A percentile compares a stretch with the other conserved stretches of the same genome.
Evolutionary conservation across 2,329 filamentous ascomycete genomes (phyloP).

Genomic region (Alternaria brassicae): DNA sequence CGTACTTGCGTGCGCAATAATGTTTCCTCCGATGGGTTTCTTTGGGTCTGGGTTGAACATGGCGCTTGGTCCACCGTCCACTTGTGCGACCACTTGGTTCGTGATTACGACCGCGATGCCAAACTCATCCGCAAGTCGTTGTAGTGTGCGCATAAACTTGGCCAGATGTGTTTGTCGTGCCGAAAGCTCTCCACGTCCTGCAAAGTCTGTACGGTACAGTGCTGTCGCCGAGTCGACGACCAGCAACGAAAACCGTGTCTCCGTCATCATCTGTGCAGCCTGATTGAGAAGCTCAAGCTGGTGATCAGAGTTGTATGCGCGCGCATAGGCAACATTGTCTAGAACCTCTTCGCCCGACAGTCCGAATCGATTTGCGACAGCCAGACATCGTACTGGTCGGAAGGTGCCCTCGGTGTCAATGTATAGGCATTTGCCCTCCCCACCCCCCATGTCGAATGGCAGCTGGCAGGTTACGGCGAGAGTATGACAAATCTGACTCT

Average conservation of each 20-base stretch:
- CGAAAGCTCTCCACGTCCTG: slow-evolving; percentile 95
- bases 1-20: slow-evolving; percentile 96
- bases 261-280: slow-evolving; percentile 98
- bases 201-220: slow-evolving; percentile 94
- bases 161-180: slow-evolving; percentile 87
- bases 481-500: slow-evolving; percentile 98
- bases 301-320: slow-evolving; percentile 98
- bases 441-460: slow-evolving; percentile 98
- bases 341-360: slow-evolving; percentile 96
- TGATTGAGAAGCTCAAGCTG: slow-evolving; percentile 94
- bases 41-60: slow-evolving; percentile 99
- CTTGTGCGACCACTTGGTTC: slow-evolving; percentile 97
- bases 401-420: slow-evolving; percentile 99
- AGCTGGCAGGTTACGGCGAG: slow-evolving; percentile 98
- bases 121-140: slow-evolving; percentile 79
- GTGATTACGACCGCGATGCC: slow-evolving; percentile 98
- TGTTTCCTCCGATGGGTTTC: slow-evolving; percentile 98
- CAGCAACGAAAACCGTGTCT: slow-evolving; percentile 94
- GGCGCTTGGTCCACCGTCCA: slow-evolving; percentile 91
- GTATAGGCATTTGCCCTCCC: slow-evolving; percentile 97
- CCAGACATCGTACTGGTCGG: slow-evolving; percentile 82
- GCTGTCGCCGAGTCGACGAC: slow-evolving; percentile 96
- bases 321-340: slow-evolving; percentile 97
- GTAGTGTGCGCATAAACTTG: slow-evolving; percentile 85
- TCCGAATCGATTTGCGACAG: slow-evolving; percentile 92